Evolutionary conservation across 2,329 filamentous ascomycete genomes (phyloP), one percentile per base, ranked within the genome.

Genomic region (Fusarium metavorans): DNA sequence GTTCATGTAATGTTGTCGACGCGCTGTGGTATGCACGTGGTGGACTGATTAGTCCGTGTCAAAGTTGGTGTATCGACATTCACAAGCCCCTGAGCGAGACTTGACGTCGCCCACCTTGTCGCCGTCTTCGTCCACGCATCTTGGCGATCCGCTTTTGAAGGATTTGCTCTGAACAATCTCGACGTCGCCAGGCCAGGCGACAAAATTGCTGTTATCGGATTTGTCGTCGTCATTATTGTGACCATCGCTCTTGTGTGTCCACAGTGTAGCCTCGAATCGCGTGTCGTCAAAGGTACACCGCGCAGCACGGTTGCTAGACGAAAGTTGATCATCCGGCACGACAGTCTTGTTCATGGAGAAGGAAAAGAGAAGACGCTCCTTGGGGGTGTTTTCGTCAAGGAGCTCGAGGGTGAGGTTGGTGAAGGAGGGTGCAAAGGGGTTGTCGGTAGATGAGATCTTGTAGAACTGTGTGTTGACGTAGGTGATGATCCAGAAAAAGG

Each of bases 401-500:
- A 91, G 81, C 0, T 83, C 83, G 45, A 93, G 81, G 1, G 85
- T 81, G 41, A 85, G 78, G 76, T 90, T 87, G 52, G 82, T 76
- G 82, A 94, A 92, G 5, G 83, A 82, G 5, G 91, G 87, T 34
- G 85, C 84, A 74, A 92, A 89, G 1, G 87, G 87, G 73, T 90
- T 90, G 32, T 85, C 81, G 25, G 84, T 85, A 3, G 89, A 89
- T 6, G 90, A 90, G 72, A 92, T 88, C 52, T 82, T 82, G 80
- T 87, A 91, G 16, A 82, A 80, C 35, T 80, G 79, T 16, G 79
- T 74, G 48, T 84, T 82, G n/a, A 78, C 70, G 5, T 83, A 78
- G 3, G 81, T 81, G 67, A 94, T 90, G 67, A 88, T 85, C 91
- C 91, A 93, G 79, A 89, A 86, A 80, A 93, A 92, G 8, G 86